These are phyloP conservation scores for Orbilia javanica DNA, from an alignment of 2,329 filamentous ascomycete genomes.

Conservation along the genomic window DNA sequence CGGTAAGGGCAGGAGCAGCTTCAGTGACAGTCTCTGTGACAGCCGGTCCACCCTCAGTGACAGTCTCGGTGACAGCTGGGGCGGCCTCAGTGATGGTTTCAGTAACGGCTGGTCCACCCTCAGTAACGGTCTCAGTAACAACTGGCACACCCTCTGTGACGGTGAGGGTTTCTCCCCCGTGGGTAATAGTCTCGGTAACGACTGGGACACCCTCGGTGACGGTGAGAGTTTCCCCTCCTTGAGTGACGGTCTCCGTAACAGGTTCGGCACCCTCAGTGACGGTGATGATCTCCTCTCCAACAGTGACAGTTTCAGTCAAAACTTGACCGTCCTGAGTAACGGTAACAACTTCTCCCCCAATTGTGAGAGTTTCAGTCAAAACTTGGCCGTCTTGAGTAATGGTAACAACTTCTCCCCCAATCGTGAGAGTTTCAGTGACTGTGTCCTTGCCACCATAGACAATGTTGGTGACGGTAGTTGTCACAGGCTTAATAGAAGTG, in stretches of 20 bases:
- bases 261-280: not conserved
- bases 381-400: not conserved
- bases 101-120: not conserved
- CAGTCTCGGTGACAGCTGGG: too few relatives aligned
- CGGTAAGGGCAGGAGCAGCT: not conserved
- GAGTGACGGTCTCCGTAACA: too few relatives aligned
- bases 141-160: too few relatives aligned
- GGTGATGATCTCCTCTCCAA: not conserved
- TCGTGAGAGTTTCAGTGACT: constrained; percentile 8
- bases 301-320: not conserved
- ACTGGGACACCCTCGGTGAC: too few relatives aligned
- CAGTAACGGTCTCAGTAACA: not conserved
- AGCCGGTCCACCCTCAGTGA: not conserved
- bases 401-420: constrained; percentile 3
- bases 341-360: constrained; percentile 1
- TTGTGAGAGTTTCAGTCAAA: constrained; percentile 7
- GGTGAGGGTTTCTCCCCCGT: too few relatives aligned
- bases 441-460: not conserved
- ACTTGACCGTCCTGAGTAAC: not conserved
- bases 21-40: not conserved
- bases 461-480: not conserved
- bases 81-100: too few relatives aligned
- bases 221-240: too few relatives aligned
- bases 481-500: not conserved
- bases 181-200: too few relatives aligned